phyloP scores from a whole-genome alignment of 179 eudicot genomes.

The Pouteria campechiana region DNA sequence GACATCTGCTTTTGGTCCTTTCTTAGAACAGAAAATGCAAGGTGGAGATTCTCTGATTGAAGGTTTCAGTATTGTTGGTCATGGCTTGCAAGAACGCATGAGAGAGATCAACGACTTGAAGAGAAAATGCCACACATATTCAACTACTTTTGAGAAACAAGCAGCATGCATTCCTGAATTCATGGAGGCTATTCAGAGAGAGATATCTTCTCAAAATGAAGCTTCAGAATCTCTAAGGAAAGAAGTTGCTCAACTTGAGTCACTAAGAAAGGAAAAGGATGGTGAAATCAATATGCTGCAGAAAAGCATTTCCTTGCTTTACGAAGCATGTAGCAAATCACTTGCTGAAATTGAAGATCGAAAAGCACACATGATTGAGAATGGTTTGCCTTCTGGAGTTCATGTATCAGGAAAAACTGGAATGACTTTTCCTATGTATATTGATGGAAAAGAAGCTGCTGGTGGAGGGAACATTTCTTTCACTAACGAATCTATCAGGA shows the following conservation, averaged over 20 bases:
- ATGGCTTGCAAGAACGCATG: conserved; percentile 32
- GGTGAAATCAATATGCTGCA: conserved; percentile 29
- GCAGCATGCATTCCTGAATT: conserved; percentile 25
- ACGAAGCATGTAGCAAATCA: conserved; percentile 55
- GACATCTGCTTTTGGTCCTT: conserved; percentile 16
- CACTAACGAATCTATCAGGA: conserved; percentile 31
- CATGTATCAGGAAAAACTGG: conserved; percentile 7
- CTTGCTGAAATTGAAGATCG: conserved; percentile 48
- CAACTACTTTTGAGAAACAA: conserved; percentile 30
- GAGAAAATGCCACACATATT: conserved; percentile 33
- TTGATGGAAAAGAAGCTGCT: conserved; percentile 18
- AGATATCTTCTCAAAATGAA: conserved; percentile 32
- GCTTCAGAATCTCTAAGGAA: conserved; percentile 33
- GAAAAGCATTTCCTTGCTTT: conserved; percentile 42
- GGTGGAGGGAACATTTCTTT: conserved; percentile 14
- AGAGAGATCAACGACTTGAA: conserved; percentile 36
- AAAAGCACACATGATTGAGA: conserved; percentile 34
- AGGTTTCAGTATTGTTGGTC: conserved; percentile 17
- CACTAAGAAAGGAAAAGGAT: conserved; percentile 45
- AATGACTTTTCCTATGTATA: conserved; percentile 19
- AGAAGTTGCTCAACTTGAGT: conserved; percentile 36
- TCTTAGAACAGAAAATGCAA: conserved; percentile 19
- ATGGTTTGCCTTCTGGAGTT: conserved; percentile 22
- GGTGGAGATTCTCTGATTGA: conserved; percentile 23
- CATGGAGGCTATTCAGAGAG: conserved; percentile 23